Evolutionary conservation across 805 yeast species (phyloP).

Genomic region (Wickerhamomyces ciferrii): DNA sequence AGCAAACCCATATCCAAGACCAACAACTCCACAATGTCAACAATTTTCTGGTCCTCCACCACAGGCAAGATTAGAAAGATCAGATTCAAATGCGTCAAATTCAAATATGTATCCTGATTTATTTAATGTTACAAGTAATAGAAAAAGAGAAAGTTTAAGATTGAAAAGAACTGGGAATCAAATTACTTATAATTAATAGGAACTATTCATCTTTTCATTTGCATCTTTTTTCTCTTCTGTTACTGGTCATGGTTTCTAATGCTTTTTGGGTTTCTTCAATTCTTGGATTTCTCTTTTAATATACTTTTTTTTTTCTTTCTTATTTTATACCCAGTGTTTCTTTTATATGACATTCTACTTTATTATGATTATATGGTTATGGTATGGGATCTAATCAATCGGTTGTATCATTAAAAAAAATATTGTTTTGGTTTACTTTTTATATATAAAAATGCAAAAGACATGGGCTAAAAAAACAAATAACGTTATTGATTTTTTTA

Average conservation of each 20-base stretch:
- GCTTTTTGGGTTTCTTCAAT: too few species aligned
- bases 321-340: too few species aligned
- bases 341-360: too few species aligned
- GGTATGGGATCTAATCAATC: too few species aligned
- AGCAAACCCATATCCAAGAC: neutral
- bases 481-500: too few species aligned
- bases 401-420: neutral
- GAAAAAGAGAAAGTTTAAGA: constrained; percentile 48
- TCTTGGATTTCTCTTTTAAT: too few species aligned
- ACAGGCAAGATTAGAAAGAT: constrained; percentile 7
- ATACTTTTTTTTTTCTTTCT: too few species aligned
- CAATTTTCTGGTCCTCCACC: too few species aligned
- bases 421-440: too few species aligned
- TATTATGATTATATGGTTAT: too few species aligned
- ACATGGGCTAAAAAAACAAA: too few species aligned
- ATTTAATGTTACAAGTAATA: constrained; percentile 40
- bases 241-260: neutral
- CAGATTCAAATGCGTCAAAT: constrained; percentile 3
- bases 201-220: neutral
- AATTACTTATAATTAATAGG: neutral
- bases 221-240: neutral
- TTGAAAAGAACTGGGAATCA: constrained; percentile 35
- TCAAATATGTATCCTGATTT: constrained; percentile 11
- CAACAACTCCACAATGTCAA: constrained; percentile 5
- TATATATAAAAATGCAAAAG: too few species aligned